Evolutionary conservation across 306 rosid genomes (phyloP), one percentile per base, ranked within the genome.

Genomic region (Corylus heterophylla): DNA sequence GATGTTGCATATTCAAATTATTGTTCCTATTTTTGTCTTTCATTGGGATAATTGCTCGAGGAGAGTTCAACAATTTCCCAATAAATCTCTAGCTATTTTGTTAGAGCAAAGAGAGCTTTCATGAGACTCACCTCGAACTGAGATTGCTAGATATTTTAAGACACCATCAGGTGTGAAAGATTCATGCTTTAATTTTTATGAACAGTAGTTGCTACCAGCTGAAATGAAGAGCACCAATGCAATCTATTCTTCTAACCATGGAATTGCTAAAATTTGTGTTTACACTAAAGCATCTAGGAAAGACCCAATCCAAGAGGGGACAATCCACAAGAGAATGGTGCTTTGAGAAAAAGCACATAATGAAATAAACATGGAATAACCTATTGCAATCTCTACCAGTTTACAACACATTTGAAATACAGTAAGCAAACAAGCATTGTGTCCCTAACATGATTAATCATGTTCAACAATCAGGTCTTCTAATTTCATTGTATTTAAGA

Each of bases 401-500:
- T 10, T 68, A 42, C 51, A 67, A 67, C 72, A 68, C 14, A 2
- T 68, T 42, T 42, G 50, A 68, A 67, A 39, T 9, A 37, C 35
- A 42, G 17, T 18, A 68, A 42, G 10, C 29, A 29, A 48, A 18
- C 13, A 27, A 13, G 7, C 27, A 49, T 72, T 12, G 35, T 55
- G 64, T 42, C 39, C 29, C 47, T 47, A 14, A 59, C 13, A 51
- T 3, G n/a, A 27, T 51, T 25, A 49, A 62, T 52, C 81, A 54
- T 45, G 6, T 54, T 8, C 61, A 72, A 73, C 79, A 84, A 76
- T 27, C 79, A 52, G 55, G 9, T 12, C 10, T 66, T 79, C 59
- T 51, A 76, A 69, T 77, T 74, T 82, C 52, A 71, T 68, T 45
- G 74, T 49, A 71, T 48, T 62, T 49, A 79, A 7, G 49, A 55